Conservation (phyloP, 768 basidiomycete species). For the Pleurotus citrinopileatus region DNA sequence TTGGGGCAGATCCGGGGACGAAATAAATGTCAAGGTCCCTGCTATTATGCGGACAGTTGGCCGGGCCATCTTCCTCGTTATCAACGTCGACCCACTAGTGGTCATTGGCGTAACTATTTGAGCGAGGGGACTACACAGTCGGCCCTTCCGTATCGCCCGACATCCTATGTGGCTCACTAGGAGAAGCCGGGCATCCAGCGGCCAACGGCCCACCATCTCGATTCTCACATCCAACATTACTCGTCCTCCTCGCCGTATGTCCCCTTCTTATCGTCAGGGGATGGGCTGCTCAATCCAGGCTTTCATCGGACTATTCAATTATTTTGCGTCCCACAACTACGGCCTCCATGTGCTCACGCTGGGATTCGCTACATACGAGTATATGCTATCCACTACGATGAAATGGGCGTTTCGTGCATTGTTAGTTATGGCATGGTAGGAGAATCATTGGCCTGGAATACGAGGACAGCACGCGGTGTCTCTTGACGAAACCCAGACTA, state of each 20-base stretch:
- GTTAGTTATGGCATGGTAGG: slow-evolving; percentile 14
- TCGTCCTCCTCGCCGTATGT: slow-evolving; percentile 26
- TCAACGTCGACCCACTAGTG: slow-evolving; percentile 22
- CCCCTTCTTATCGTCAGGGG: slow-evolving; percentile 31
- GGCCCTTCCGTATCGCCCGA: not conserved
- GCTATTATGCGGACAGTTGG: slow-evolving; percentile 24
- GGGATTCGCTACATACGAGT: slow-evolving; percentile 24
- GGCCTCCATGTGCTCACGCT: slow-evolving; percentile 17
- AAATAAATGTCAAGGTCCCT: slow-evolving; percentile 10
- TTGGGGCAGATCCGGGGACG: slow-evolving; percentile 17
- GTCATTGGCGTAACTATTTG: slow-evolving; percentile 25
- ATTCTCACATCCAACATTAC: slow-evolving; percentile 25
- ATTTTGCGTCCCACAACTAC: slow-evolving; percentile 23
- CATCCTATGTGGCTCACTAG: no score
- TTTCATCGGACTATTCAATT: slow-evolving; percentile 23
- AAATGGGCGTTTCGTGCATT: slow-evolving; percentile 23
- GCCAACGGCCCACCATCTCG: not conserved
- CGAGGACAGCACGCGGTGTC: not conserved
- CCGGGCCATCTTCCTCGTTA: slow-evolving; percentile 29
- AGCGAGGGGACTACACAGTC: not conserved
- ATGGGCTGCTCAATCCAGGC: slow-evolving; percentile 27
- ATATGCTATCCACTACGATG: slow-evolving; percentile 24
- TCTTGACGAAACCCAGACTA: no score
- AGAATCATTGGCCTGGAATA: not conserved
- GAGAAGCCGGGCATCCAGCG: not conserved